Evolutionary conservation across 768 basidiomycete genomes (phyloP), one percentile per base, ranked within the genome.

Genomic region (Melanogaster broomeanus): DNA sequence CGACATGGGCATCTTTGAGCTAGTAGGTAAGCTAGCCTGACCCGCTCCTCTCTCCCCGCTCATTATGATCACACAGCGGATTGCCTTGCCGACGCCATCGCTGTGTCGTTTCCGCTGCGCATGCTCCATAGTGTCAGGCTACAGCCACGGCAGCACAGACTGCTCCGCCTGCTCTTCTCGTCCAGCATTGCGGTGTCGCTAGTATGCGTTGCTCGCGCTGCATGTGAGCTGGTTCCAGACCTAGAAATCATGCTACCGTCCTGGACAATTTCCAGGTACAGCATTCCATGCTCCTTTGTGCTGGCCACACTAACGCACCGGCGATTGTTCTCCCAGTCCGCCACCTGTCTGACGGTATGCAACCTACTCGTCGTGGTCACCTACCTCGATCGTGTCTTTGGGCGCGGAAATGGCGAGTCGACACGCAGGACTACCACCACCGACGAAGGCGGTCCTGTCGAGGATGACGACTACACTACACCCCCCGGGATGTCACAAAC

Each of bases 321-420:
- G 33, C 16, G 33, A 11, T 34, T 34, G 25, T 22, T 21, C 21
- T 41, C 5, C 25, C 48, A 66, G 65, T 33, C 55, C n/a, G 48
- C 58, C 1, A 28, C 47, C 7, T 53, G 49, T 24, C 21, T 63
- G n/a, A 28, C 62, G 6, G 52, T 55, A 8, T 64, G 61, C 45
- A 63, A 66, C 19, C 38, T 67, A 2, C 52, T 64, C 19, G 57
- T 66, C 30, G 45, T 66, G 19, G 57, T 43, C 38, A 67, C 66
- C 7, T 58, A 65, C 31, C 25, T 65, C 34, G 65, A 67, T 47
- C 59, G 65, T 18, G 39, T 56, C 12, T 37, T 66, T 7, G 37
- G 54, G 25, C 31, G 13, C 34, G 27, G 27, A 10, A n/a, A 6
- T 10, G 31, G 28, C 19, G 25, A 24, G 6, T 10, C 24, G 12